phyloP scores from a whole-genome alignment of 257 asterid species.

The Marsdenia floribunda region DNA sequence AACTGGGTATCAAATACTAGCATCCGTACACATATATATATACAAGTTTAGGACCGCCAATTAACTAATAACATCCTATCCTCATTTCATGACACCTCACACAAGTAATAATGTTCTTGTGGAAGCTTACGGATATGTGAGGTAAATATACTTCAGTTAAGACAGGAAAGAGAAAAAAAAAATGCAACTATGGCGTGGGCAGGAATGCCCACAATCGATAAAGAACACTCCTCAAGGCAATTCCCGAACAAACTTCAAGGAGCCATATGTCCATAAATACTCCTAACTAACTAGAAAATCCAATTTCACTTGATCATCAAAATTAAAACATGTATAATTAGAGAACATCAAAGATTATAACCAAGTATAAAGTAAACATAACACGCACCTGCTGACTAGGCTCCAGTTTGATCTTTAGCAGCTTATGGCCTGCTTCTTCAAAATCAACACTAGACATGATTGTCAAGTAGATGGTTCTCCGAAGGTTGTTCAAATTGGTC shows the following conservation, averaged over 20 bases:
- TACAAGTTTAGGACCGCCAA: neutral
- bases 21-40: neutral
- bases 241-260: neutral
- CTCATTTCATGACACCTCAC: neutral
- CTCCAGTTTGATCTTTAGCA: constrained; percentile 79
- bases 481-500: constrained; percentile 77
- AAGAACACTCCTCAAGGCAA: neutral
- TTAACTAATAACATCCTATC: neutral
- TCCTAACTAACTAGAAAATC: neutral
- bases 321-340: neutral
- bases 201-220: neutral
- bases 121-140: neutral
- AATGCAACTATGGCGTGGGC: neutral
- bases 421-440: constrained; percentile 95
- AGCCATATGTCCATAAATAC: too few relatives aligned
- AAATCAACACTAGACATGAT: constrained; percentile 96
- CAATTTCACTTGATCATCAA: neutral
- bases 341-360: neutral
- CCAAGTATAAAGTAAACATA: constrained; percentile 7
- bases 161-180: neutral
- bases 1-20: neutral
- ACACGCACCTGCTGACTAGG: constrained; percentile 89
- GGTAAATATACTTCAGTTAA: too few relatives aligned
- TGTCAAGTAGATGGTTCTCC: constrained; percentile 87
- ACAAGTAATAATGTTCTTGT: neutral